Percentiles rank a stretch among this genome's conserved stretches.
phyloP scores from a whole-genome alignment of 805 yeast species.

The Ogataea pini region DNA sequence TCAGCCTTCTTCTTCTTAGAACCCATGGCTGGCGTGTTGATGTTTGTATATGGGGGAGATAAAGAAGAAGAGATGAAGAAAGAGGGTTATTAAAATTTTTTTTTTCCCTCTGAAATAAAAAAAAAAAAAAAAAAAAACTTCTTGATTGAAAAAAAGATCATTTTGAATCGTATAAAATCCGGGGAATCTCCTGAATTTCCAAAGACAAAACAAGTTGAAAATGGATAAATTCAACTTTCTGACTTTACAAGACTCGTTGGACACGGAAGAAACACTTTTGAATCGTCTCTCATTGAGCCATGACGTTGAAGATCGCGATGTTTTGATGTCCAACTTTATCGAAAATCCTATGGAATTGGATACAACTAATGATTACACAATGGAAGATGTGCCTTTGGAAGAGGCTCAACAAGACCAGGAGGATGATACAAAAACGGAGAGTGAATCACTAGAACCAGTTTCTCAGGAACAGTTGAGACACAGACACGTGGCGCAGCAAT shows the following conservation, averaged over 20 bases:
- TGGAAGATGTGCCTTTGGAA: slow-evolving; percentile 21
- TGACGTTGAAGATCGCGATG: neutral
- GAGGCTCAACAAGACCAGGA: neutral
- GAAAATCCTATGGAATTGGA: neutral
- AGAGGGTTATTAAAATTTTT: neutral
- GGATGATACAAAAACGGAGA: neutral
- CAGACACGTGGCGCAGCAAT: slow-evolving; percentile 12
- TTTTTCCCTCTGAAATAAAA: neutral
- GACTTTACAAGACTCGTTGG: slow-evolving; percentile 15
- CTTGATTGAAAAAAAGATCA: too few species aligned
- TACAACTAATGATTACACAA: slow-evolving; percentile 10
- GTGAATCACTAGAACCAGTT: neutral
- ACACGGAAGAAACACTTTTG: slow-evolving; percentile 14
- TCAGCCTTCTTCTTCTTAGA: slow-evolving; percentile 60
- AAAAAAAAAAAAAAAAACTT: neutral
- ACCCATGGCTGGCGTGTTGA: slow-evolving; percentile 37
- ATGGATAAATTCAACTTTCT: slow-evolving; percentile 18
- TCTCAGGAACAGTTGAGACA: slow-evolving; percentile 2
- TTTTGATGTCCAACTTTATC: slow-evolving; percentile 1
- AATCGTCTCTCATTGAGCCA: slow-evolving; percentile 13
- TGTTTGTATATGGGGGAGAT: neutral
- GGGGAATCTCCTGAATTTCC: too few species aligned
- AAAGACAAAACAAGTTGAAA: neutral
- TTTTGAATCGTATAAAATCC: too few species aligned
- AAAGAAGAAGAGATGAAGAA: neutral